A percentile compares a stretch with the other conserved stretches of the same genome.
These are phyloP conservation scores for Cicer pinnatifidum DNA, from an alignment of 306 rosid species.

Conservation along the genomic window DNA sequence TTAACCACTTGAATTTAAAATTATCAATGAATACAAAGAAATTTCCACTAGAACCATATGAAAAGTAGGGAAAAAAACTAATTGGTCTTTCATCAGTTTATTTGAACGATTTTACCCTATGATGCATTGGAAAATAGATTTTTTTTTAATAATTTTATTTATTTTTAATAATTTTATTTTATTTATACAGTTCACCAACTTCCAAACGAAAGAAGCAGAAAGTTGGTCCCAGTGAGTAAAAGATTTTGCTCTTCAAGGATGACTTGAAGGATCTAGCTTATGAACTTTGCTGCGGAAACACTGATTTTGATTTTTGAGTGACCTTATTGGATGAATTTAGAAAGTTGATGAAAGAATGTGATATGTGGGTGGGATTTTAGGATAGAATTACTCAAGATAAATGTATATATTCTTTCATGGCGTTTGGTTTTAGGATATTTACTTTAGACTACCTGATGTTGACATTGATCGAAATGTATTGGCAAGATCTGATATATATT, in stretches of 20 bases:
- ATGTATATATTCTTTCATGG: background rate
- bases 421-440: background rate
- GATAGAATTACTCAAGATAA: background rate
- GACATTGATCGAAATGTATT: background rate
- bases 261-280: background rate
- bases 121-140: background rate
- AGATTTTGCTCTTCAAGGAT: background rate
- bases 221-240: background rate
- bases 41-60: background rate
- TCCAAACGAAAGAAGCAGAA: slow-evolving; percentile 10
- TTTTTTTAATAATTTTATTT: background rate
- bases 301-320: no score
- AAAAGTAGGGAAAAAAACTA: background rate
- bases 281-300: no score
- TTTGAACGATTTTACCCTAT: background rate
- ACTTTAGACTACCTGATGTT: background rate
- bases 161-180: background rate
- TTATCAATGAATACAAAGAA: background rate
- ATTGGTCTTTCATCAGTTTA: background rate
- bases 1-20: background rate
- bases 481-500: background rate
- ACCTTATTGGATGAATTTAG: background rate
- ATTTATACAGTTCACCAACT: background rate
- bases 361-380: background rate
- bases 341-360: background rate